These are phyloP conservation scores for Chloranthus sessilifolius DNA, from an alignment of 164 flowering plant genomes.

Conservation along the genomic window DNA sequence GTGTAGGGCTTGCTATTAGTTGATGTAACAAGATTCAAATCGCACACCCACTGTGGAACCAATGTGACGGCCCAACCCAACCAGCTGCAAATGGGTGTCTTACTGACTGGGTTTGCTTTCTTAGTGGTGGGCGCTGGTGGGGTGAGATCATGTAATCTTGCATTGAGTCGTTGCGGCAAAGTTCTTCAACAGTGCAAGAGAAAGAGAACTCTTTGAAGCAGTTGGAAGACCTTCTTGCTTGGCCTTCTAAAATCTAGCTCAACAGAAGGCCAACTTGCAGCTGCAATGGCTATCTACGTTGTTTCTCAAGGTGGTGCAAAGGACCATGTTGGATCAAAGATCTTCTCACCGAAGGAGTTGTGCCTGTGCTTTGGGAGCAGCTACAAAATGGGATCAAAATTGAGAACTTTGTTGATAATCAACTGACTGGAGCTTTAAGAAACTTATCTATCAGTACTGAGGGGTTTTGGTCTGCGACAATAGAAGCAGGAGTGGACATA, in stretches of 20 bases:
- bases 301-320: slow-evolving; percentile 89
- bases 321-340: slow-evolving; percentile 96
- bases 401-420: slow-evolving; percentile 66
- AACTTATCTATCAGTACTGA: slow-evolving; percentile 82
- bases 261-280: slow-evolving; percentile 77
- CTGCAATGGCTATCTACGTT: slow-evolving; percentile 86
- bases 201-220: too few relatives aligned
- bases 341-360: slow-evolving; percentile 99
- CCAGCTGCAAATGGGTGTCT: too few relatives aligned
- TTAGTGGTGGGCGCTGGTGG: too few relatives aligned
- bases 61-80: too few relatives aligned
- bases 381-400: slow-evolving; percentile 59
- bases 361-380: slow-evolving; percentile 88
- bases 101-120: too few relatives aligned
- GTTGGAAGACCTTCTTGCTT: too few relatives aligned
- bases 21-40: too few relatives aligned
- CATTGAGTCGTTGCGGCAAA: too few relatives aligned
- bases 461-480: slow-evolving; percentile 81
- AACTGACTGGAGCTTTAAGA: slow-evolving; percentile 80
- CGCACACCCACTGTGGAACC: too few relatives aligned
- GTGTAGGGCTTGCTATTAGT: too few relatives aligned
- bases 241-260: slow-evolving; percentile 85
- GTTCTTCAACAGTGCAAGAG: too few relatives aligned
- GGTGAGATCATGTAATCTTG: too few relatives aligned
- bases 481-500: slow-evolving; percentile 78